Percentiles rank a stretch among this genome's conserved stretches.
phyloP scores from a whole-genome alignment of 331 rosid species.

The Malus hybrid region DNA sequence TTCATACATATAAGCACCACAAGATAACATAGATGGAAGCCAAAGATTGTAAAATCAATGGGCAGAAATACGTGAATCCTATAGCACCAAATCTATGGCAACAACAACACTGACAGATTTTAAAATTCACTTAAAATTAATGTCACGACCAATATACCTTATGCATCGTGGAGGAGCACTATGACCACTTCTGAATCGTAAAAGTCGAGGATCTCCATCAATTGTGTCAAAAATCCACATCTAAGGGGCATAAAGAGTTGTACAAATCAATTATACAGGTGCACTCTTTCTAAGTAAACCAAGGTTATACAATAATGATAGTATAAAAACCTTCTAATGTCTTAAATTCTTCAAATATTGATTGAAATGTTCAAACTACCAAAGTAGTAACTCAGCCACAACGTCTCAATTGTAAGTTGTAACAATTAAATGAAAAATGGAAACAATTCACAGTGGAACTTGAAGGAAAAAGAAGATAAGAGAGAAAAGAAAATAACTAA shows the following conservation, averaged over 20 bases:
- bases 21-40: not conserved
- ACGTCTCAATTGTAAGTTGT: no score
- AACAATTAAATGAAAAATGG: not conserved
- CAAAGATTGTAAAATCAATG: not conserved
- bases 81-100: not conserved
- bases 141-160: constrained; percentile 43
- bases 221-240: constrained; percentile 96
- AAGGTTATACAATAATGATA: not conserved
- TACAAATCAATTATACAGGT: not conserved
- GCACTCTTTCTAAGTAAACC: not conserved
- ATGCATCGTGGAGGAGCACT: constrained; percentile 96
- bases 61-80: not conserved
- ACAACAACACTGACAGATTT: not conserved
- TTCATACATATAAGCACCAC: not conserved
- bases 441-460: not conserved
- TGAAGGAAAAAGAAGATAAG: not conserved
- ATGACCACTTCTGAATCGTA: constrained; percentile 87
- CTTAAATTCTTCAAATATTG: not conserved
- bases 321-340: not conserved
- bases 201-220: constrained; percentile 88
- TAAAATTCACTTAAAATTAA: constrained; percentile 14
- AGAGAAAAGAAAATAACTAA: not conserved
- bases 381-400: not conserved
- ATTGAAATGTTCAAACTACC: not conserved
- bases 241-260: constrained; percentile 22